phyloP scores from a whole-genome alignment of 2,329 filamentous ascomycete species.

The Celoporthe dispersa region DNA sequence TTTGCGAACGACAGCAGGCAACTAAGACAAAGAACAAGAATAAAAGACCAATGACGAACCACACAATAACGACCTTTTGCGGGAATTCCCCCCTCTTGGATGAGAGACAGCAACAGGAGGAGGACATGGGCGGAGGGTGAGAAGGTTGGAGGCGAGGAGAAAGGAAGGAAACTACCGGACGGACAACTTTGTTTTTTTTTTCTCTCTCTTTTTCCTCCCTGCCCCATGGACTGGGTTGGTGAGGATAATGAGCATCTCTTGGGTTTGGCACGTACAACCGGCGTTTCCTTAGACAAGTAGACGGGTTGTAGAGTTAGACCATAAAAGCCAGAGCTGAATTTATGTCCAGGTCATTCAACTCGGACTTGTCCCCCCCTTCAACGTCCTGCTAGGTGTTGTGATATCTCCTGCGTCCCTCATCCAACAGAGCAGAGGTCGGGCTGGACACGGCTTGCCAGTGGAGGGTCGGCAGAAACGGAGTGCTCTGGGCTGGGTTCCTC shows the following conservation, averaged over 20 bases:
- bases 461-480: too few species aligned
- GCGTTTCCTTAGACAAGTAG: conserved; percentile 14
- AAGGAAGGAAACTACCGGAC: conserved; percentile 9
- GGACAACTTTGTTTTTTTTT: conserved; percentile 6
- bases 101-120: neutral
- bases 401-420: too few species aligned
- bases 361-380: neutral
- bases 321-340: conserved; percentile 26
- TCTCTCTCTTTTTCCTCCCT: neutral
- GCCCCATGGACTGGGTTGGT: neutral
- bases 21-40: conserved; percentile 13
- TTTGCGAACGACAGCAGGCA: conserved; percentile 26
- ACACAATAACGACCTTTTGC: neutral
- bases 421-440: too few species aligned
- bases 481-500: too few species aligned
- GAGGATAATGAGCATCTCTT: conserved; percentile 5
- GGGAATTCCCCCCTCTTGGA: neutral
- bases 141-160: neutral
- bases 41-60: neutral
- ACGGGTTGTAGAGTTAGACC: conserved; percentile 18
- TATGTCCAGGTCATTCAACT: conserved; percentile 20
- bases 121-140: neutral
- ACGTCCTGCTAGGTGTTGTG: conserved; percentile 10
- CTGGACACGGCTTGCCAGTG: too few species aligned
- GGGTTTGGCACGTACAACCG: conserved; percentile 18